Evolutionary conservation across 805 yeast species (phyloP).

Genomic region (Lachancea lanzarotensis): DNA sequence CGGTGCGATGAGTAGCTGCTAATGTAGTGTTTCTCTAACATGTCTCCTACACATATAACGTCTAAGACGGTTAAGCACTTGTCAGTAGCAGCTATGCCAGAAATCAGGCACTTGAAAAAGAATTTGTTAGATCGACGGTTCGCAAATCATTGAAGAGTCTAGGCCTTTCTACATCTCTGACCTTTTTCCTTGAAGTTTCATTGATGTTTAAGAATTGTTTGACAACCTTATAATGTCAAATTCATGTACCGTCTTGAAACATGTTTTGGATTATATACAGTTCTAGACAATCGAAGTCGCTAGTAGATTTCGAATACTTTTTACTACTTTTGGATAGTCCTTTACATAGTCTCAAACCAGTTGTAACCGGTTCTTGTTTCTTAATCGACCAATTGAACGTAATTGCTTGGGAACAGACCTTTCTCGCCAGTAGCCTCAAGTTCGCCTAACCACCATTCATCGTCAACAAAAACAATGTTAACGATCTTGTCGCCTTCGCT

Average conservation of each 20-base stretch:
- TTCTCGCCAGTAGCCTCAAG: conserved; percentile 57
- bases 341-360: not conserved
- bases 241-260: not conserved
- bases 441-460: conserved; percentile 96
- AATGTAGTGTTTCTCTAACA: not conserved
- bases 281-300: not conserved
- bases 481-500: conserved; percentile 75
- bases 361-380: not conserved
- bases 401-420: conserved; percentile 89
- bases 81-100: too few relatives aligned
- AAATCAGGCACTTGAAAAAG: too few relatives aligned
- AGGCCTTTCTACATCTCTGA: too few relatives aligned
- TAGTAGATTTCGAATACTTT: not conserved
- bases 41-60: not conserved
- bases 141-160: too few relatives aligned
- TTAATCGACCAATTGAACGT: conserved; percentile 40
- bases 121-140: too few relatives aligned
- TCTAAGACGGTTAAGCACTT: too few relatives aligned
- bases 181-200: not conserved
- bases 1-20: too few relatives aligned
- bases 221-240: not conserved
- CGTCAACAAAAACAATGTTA: conserved; percentile 83
- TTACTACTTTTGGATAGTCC: not conserved
- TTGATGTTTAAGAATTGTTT: not conserved
- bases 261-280: not conserved